These are phyloP conservation scores for Cyamopsis tetragonoloba DNA, from an alignment of 306 rosid genomes.

Conservation along the genomic window DNA sequence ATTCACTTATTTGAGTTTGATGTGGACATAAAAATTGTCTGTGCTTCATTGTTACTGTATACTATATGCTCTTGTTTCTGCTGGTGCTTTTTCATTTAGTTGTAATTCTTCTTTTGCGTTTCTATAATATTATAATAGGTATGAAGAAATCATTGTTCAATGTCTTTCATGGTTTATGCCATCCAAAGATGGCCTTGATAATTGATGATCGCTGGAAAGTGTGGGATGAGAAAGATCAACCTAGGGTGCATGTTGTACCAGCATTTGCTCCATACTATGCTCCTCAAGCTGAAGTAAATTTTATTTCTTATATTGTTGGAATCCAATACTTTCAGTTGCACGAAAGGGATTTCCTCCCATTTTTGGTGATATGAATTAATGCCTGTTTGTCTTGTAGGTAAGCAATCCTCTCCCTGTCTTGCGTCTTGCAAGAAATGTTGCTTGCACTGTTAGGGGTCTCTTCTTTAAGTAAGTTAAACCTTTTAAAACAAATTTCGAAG, in stretches of 20 bases:
- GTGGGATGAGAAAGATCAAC: slow-evolving; percentile 90
- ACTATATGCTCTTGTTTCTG: slow-evolving; percentile 6
- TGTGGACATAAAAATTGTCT: too few relatives aligned
- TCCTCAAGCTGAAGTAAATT: slow-evolving; percentile 77
- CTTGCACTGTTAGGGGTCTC: slow-evolving; percentile 90
- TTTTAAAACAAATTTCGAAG: neutral
- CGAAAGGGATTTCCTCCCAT: neutral
- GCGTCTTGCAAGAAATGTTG: slow-evolving; percentile 86
- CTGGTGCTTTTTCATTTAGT: neutral
- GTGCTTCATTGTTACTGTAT: too few relatives aligned
- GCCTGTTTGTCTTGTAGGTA: slow-evolving; percentile 48
- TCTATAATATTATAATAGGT: slow-evolving; percentile 40
- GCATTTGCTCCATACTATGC: slow-evolving; percentile 90
- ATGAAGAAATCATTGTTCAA: slow-evolving; percentile 73
- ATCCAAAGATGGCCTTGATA: slow-evolving; percentile 85
- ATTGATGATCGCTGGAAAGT: slow-evolving; percentile 94
- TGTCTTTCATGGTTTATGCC: slow-evolving; percentile 76
- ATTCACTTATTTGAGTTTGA: too few relatives aligned
- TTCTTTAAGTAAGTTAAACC: slow-evolving; percentile 63
- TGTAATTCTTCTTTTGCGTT: neutral
- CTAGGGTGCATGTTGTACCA: slow-evolving; percentile 89
- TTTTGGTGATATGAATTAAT: slow-evolving; percentile 18
- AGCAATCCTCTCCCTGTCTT: slow-evolving; percentile 68
- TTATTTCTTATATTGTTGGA: slow-evolving; percentile 19
- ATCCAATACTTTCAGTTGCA: neutral